Conservation (phyloP, 169 alveolate species). For the Plasmodium knowlesi region DNA sequence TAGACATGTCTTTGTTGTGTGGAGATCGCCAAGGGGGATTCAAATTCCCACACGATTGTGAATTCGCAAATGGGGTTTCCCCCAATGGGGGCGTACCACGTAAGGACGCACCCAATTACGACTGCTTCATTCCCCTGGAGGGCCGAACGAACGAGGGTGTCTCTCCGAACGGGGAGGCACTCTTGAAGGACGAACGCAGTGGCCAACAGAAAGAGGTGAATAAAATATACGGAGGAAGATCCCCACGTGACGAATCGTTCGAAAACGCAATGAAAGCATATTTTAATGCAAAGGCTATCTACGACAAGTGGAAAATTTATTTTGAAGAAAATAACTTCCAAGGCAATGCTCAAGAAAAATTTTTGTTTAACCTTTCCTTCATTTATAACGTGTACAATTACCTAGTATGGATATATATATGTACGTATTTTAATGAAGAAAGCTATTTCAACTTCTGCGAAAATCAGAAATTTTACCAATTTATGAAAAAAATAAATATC, state of each 20-base stretch:
- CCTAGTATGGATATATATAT: conserved; percentile 42
- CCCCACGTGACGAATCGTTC: not conserved
- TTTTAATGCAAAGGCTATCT: conserved; percentile 10
- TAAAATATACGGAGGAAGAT: not conserved
- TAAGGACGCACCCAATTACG: not conserved
- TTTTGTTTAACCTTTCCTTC: conserved; percentile 44
- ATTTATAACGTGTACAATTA: conserved; percentile 69
- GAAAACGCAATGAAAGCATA: not conserved
- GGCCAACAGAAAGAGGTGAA: not conserved
- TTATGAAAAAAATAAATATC: conserved; percentile 10
- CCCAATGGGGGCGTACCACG: not conserved
- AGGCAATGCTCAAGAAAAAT: conserved; percentile 28
- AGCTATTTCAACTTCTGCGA: conserved; percentile 29
- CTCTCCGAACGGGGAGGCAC: not conserved
- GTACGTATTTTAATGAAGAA: conserved; percentile 38
- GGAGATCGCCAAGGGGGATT: not conserved
- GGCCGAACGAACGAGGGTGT: not conserved
- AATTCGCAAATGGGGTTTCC: not conserved
- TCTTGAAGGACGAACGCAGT: not conserved
- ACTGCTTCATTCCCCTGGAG: not conserved
- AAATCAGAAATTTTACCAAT: conserved; percentile 52
- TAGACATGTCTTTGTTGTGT: not conserved
- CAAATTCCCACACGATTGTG: not conserved
- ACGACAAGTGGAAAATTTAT: conserved; percentile 47
- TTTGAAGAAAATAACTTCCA: conserved; percentile 16